Percentiles rank a stretch among this genome's conserved stretches.
Evolutionary conservation across 1,284 basidiomycete genomes (phyloP).

Genomic region (Cutaneotrichosporon daszewskae): DNA sequence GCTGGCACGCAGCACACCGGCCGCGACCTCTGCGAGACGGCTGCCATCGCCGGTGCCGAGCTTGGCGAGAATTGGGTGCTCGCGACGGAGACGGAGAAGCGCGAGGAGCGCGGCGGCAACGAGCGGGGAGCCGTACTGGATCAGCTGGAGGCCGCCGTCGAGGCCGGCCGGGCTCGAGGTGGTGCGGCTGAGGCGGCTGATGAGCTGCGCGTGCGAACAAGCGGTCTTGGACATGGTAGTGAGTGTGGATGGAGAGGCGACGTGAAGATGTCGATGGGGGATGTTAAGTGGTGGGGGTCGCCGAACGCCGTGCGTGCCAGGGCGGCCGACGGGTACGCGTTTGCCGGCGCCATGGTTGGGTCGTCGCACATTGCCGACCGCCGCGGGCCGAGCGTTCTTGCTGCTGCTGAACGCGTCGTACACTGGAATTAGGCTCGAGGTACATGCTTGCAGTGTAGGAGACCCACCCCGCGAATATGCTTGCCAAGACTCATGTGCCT

Average conservation of each 20-base stretch:
- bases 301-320: background rate
- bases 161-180: constrained; percentile 37
- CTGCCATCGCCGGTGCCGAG: constrained; percentile 2
- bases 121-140: constrained; percentile 40
- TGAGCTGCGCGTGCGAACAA: constrained; percentile 6
- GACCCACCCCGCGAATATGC: too few relatives aligned
- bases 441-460: too few relatives aligned
- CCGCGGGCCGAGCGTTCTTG: too few relatives aligned
- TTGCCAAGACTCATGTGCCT: too few relatives aligned
- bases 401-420: too few relatives aligned
- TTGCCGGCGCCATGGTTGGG: too few relatives aligned
- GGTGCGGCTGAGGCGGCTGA: constrained; percentile 29
- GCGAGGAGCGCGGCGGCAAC: constrained; percentile 34
- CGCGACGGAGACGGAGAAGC: constrained; percentile 26
- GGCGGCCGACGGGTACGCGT: too few relatives aligned
- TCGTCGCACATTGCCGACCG: too few relatives aligned
- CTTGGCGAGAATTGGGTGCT: constrained; percentile 18
- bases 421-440: too few relatives aligned
- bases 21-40: constrained; percentile 25
- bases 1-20: constrained; percentile 30
- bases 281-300: background rate
- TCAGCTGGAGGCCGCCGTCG: constrained; percentile 41
- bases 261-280: too few relatives aligned
- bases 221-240: constrained; percentile 3
- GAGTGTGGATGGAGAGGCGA: too few relatives aligned